Evolutionary conservation across 2,329 filamentous ascomycete genomes (phyloP).

Genomic region (Curvularia eragrostidis): DNA sequence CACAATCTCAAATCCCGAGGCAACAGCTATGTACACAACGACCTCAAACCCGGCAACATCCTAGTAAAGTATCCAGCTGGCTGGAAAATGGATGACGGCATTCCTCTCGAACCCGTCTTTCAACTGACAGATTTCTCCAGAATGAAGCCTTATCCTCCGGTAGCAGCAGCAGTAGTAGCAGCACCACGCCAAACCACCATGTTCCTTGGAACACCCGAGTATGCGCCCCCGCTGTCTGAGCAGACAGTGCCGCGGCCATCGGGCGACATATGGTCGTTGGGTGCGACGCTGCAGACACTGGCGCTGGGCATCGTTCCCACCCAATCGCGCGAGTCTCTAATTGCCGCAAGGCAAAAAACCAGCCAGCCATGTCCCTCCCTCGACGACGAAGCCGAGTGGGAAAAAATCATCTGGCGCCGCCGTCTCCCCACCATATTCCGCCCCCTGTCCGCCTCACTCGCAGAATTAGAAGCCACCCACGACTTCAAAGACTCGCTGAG

Average conservation of each 20-base stretch:
- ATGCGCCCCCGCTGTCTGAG: constrained; percentile 23
- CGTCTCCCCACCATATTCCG: constrained; percentile 18
- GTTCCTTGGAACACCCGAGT: constrained; percentile 30
- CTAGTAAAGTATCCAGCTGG: constrained; percentile 61
- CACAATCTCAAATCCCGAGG: constrained; percentile 21
- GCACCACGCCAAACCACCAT: too few species aligned
- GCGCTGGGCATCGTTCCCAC: constrained; percentile 19
- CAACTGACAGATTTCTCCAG: constrained; percentile 34
- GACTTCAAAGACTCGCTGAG: constrained; percentile 1
- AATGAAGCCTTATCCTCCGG: constrained; percentile 11
- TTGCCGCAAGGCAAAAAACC: neutral
- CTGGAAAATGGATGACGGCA: neutral
- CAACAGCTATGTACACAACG: constrained; percentile 74
- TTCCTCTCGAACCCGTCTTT: constrained; percentile 32
- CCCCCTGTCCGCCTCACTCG: constrained; percentile 20
- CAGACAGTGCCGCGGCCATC: constrained; percentile 17
- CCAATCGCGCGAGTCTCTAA: constrained; percentile 17
- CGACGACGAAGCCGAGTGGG: constrained; percentile 1
- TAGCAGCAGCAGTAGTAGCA: too few species aligned
- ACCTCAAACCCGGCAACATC: constrained; percentile 92
- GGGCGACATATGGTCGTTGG: constrained; percentile 34
- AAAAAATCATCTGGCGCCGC: constrained; percentile 1
- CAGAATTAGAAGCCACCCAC: constrained; percentile 4
- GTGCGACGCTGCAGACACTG: constrained; percentile 30
- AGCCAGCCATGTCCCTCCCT: neutral